Evolutionary conservation across 1,284 basidiomycete species (phyloP).

Genomic region (Xerocomus nothofagi): DNA sequence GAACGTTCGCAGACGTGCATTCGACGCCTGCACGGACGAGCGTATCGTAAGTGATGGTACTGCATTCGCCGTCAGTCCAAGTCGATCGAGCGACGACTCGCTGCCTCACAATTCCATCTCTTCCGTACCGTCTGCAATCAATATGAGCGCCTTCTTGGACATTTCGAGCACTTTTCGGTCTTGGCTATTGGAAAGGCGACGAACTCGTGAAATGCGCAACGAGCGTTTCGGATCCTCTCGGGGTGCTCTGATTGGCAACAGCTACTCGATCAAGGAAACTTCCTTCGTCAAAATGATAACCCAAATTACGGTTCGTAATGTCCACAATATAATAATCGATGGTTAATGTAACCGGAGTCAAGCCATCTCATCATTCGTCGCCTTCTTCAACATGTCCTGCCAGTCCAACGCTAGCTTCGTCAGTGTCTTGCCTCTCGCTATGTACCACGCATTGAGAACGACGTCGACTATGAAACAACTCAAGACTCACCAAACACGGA

Average conservation of each 20-base stretch:
- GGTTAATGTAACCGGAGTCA: slow-evolving; percentile 5
- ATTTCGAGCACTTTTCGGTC: slow-evolving; percentile 8
- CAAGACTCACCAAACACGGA: slow-evolving; percentile 64
- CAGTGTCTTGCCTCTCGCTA: slow-evolving; percentile 72
- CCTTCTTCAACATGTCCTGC: slow-evolving; percentile 72
- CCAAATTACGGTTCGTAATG: background rate
- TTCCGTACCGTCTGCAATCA: slow-evolving; percentile 89
- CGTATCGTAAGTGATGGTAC: slow-evolving; percentile 77
- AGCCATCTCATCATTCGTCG: slow-evolving; percentile 46
- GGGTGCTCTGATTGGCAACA: background rate
- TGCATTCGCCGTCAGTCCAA: slow-evolving; percentile 31
- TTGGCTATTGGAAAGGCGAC: slow-evolving; percentile 3
- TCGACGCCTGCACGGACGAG: slow-evolving; percentile 72
- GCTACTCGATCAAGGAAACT: background rate
- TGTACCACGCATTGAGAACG: slow-evolving; percentile 3
- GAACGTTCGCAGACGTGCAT: slow-evolving; percentile 65
- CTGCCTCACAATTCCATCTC: slow-evolving; percentile 82
- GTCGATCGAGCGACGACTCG: background rate
- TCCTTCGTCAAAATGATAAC: background rate
- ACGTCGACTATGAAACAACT: background rate
- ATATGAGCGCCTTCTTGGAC: slow-evolving; percentile 54
- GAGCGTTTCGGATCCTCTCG: background rate
- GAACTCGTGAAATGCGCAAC: background rate
- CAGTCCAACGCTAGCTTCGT: slow-evolving; percentile 73
- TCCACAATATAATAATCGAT: background rate